These are phyloP conservation scores for Plasmodium fragile DNA, from an alignment of 169 alveolate species.

Conservation along the genomic window DNA sequence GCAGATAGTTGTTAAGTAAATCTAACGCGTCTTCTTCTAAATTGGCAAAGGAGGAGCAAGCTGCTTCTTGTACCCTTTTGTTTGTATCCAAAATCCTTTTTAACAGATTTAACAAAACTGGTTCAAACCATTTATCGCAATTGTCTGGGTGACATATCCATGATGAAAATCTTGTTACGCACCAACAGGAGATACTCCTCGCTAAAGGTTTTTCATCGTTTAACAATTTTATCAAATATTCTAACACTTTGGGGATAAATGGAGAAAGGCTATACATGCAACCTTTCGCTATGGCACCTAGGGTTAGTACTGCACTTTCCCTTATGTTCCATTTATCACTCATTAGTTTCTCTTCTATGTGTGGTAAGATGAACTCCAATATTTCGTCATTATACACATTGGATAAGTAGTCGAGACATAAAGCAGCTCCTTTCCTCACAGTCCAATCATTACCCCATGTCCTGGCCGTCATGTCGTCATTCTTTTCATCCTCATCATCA, in stretches of 20 bases:
- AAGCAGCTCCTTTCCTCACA: slow-evolving; percentile 91
- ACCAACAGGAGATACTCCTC: slow-evolving; percentile 94
- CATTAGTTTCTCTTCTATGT: slow-evolving; percentile 87
- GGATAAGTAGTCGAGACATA: slow-evolving; percentile 86
- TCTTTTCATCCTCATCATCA: slow-evolving; percentile 56
- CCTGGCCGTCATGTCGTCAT: slow-evolving; percentile 85
- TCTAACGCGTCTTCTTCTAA: slow-evolving; percentile 88
- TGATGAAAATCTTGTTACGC: slow-evolving; percentile 89
- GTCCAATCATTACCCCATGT: slow-evolving; percentile 94
- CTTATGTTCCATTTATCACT: slow-evolving; percentile 90
- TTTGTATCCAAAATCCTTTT: slow-evolving; percentile 89
- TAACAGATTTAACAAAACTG: slow-evolving; percentile 79
- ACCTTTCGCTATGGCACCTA: slow-evolving; percentile 94
- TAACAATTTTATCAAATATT: slow-evolving; percentile 84
- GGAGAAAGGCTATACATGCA: slow-evolving; percentile 88
- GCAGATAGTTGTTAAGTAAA: slow-evolving; percentile 83
- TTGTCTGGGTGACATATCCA: slow-evolving; percentile 87
- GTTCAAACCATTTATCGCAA: slow-evolving; percentile 75
- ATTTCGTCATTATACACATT: slow-evolving; percentile 84
- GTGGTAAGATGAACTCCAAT: slow-evolving; percentile 83
- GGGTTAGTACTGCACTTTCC: slow-evolving; percentile 91
- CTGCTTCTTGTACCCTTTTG: slow-evolving; percentile 95
- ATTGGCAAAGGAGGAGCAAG: slow-evolving; percentile 93
- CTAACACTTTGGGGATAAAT: slow-evolving; percentile 89
- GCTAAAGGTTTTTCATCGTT: slow-evolving; percentile 89